A percentile compares a stretch with the other conserved stretches of the same genome.
These are phyloP conservation scores for Fusarium sp. DNA, from an alignment of 2,329 filamentous ascomycete genomes.

Conservation along the genomic window DNA sequence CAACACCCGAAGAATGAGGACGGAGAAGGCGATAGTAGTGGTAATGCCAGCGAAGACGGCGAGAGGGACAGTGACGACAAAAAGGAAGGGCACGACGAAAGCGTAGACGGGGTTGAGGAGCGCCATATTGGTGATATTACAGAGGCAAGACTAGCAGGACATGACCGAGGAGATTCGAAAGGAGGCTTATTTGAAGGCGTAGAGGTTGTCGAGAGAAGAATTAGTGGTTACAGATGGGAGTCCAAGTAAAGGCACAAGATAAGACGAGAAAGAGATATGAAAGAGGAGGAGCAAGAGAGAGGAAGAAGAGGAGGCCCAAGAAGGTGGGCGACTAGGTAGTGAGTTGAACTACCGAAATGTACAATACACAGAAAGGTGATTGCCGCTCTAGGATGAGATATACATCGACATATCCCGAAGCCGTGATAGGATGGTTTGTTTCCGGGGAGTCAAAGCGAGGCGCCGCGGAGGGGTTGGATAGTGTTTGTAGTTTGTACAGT, in stretches of 20 bases:
- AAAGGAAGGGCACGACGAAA: constrained; percentile 73
- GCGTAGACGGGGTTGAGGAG: constrained; percentile 69
- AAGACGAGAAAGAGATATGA: neutral
- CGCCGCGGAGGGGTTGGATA: constrained; percentile 30
- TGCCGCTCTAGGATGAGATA: constrained; percentile 23
- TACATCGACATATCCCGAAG: constrained; percentile 21
- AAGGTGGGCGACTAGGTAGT: constrained; percentile 18
- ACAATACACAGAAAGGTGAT: constrained; percentile 8
- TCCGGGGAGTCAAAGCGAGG: constrained; percentile 26
- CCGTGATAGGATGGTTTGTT: constrained; percentile 33
- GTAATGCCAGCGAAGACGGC: constrained; percentile 75
- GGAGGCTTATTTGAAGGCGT: constrained; percentile 8
- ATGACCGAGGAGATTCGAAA: constrained; percentile 37
- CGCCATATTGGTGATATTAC: constrained; percentile 59
- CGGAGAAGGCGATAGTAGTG: constrained; percentile 71
- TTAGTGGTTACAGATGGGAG: constrained; percentile 13
- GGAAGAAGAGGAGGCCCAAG: constrained; percentile 1
- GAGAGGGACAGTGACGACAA: constrained; percentile 74
- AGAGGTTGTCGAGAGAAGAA: constrained; percentile 14
- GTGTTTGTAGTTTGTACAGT: neutral
- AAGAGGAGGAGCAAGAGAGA: constrained; percentile 6
- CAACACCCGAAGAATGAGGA: constrained; percentile 72
- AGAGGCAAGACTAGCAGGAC: constrained; percentile 34
- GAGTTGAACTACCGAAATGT: constrained; percentile 23
- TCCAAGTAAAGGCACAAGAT: neutral